Evolutionary conservation across 2,329 filamentous ascomycete genomes (phyloP), one percentile per base, ranked within the genome.

Genomic region (Aspergillus glaucus): DNA sequence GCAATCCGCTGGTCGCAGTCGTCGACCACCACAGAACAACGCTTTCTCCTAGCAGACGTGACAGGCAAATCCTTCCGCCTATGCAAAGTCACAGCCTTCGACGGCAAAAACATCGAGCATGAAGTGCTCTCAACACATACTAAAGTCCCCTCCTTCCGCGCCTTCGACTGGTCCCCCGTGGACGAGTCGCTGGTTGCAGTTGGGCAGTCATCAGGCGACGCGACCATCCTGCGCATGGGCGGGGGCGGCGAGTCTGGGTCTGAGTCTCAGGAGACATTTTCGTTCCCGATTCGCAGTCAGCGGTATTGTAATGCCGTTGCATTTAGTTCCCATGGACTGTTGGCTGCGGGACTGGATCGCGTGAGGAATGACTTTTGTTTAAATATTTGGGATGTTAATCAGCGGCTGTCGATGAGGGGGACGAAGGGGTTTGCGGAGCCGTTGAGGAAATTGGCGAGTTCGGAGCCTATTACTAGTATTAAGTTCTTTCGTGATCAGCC

Each of bases 231-330:
- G 48, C 75, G 76, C 45, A 70, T 85, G 45, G 74, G 79, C 53
- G 72, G 77, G 6, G 34, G 34, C 15, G 34, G 34, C 15, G 34
- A 36, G 14, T 7, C 14, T 15, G 6, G 72, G 75, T 42, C 67
- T 62, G 53, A n/a, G 24, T 43, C 41, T 8, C 77, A 69, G 57
- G 65, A 64, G 42, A 67, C 69, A 6, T 61, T 74, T 41, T 70
- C 78, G 0, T 83, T 82, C 52, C 78, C 79, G 21, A 77, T 83
- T 52, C 76, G 79, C 54, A 79, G 81, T 52, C 81, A 83, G 62
- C 74, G 82, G 34, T 80, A 80, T 54, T 84, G 81, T 63, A 85
- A 85, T 62, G 80, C 81, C 2, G 79, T 85, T 46, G 77, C 81
- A 2, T 80, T 85, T 58, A 82, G 75, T 56, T 68, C 72, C 32